Base-by-base conservation (phyloP, 202 grass and related monocot genomes). In the Digitaria exilis region DNA sequence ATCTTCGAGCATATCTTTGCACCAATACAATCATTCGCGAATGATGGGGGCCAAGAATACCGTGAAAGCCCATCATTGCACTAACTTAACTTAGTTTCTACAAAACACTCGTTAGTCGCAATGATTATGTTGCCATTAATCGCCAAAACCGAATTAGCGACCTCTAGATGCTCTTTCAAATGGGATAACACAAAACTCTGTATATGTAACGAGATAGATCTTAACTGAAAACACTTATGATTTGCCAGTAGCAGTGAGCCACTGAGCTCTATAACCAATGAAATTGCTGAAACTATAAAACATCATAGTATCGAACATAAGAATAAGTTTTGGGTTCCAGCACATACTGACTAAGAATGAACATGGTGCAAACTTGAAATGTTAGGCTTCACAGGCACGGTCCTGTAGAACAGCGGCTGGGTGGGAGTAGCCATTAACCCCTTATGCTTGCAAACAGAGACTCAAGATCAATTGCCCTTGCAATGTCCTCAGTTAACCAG, bases 231-330 rank as follows among this genome's bases (percentile, higher is more conserved):
- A 70, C 43, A 63, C 30, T 31, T 57, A 73, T 43, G 37, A 82
- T 71, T 61, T 51, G 19, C 5, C 24, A 18, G 52, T 52, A 16
- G 22, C 60, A 51, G 17, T 22, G 51, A 21, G n/a, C n/a, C n/a
- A n/a, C n/a, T n/a, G n/a, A n/a, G 21, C 5, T 18, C 7, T 22
- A 9, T 50, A 24, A 3, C 56, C 29, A 41, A 78, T 29, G 37
- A 12, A 73, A 56, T 45, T 58, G 28, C 18, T 51, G 51, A 61
- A 85, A 59, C 57, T 60, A n/a, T n/a, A 32, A 12, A 86, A 65
- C 44, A 58, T 71, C 43, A 22, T 49, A 73, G 62, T 22, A 65
- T 28, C 69, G 26, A 66, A 35, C 48, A 75, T 44, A 71, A 12
- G n/a, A 11, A 30, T 30, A 30, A 12, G 30, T 16, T 34, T 64